Conservation (phyloP, 148 eudicot species). For the Pouteria glomerata region DNA sequence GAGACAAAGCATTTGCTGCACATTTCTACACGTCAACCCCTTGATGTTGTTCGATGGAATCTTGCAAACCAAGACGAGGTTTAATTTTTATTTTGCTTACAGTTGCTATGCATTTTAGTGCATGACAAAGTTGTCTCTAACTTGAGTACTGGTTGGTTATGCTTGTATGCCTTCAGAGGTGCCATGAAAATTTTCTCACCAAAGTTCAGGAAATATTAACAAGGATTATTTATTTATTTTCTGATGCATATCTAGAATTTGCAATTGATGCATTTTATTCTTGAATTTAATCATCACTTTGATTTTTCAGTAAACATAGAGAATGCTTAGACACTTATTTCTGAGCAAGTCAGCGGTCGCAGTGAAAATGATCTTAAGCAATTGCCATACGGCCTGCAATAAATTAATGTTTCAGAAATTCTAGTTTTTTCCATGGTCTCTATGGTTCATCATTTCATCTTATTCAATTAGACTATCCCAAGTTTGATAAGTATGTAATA, state of each 20-base stretch:
- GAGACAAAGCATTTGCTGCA: conserved; percentile 75
- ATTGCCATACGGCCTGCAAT: neutral
- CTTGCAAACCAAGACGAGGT: conserved; percentile 95
- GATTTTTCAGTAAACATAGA: neutral
- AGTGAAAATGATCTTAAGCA: neutral
- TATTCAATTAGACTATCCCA: neutral
- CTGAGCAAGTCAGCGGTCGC: neutral
- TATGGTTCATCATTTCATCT: neutral
- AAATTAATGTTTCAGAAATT: neutral
- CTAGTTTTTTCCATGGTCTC: neutral
- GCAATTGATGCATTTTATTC: neutral
- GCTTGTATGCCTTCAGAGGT: neutral
- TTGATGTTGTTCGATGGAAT: conserved; percentile 79
- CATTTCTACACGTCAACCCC: conserved; percentile 37
- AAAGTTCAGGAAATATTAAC: neutral
- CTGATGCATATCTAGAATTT: neutral
- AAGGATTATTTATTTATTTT: no score
- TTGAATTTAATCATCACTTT: neutral
- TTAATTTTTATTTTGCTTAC: conserved; percentile 7
- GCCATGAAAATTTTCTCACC: neutral
- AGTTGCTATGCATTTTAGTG: neutral
- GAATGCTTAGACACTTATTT: neutral
- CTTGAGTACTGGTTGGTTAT: neutral
- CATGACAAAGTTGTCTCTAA: neutral
- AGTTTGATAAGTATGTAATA: neutral